Evolutionary conservation across 805 yeast genomes (phyloP).

Genomic region (Teunomyces aglyptinius): DNA sequence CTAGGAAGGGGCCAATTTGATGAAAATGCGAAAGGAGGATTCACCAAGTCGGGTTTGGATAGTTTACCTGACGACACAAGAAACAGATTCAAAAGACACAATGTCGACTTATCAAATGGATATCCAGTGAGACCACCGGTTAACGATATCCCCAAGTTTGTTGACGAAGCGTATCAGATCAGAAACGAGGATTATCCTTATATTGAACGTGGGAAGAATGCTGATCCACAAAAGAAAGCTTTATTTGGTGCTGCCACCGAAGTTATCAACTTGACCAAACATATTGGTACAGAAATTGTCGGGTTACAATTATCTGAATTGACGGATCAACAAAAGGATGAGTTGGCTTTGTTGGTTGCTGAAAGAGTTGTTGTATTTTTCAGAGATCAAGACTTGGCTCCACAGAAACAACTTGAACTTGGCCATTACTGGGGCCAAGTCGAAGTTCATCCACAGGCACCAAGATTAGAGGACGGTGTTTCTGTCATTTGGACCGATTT

Average conservation of each 20-base stretch:
- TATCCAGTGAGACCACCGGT: conserved; percentile 25
- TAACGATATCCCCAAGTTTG: conserved; percentile 22
- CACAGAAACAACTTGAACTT: conserved; percentile 29
- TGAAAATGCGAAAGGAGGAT: conserved; percentile 5
- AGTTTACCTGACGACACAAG: conserved; percentile 21
- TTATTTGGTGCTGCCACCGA: conserved; percentile 30
- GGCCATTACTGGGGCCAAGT: conserved; percentile 32
- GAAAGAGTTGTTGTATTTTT: conserved; percentile 31
- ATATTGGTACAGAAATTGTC: conserved; percentile 30
- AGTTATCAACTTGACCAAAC: conserved; percentile 28
- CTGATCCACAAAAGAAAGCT: conserved; percentile 31
- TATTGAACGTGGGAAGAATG: conserved; percentile 25
- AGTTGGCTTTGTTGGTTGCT: conserved; percentile 29
- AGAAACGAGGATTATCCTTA: conserved; percentile 23
- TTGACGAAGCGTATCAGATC: conserved; percentile 24
- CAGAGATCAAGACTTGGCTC: conserved; percentile 30
- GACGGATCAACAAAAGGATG: conserved; percentile 28
- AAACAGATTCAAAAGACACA: conserved; percentile 22
- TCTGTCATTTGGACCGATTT: conserved; percentile 33
- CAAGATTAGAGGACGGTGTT: conserved; percentile 22
- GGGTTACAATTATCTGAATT: conserved; percentile 30
- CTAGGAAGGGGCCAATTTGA: conserved; percentile 11
- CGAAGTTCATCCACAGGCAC: conserved; percentile 22
- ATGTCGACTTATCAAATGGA: conserved; percentile 25
- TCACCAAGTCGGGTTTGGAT: conserved; percentile 5